These are phyloP conservation scores for Pestalotiopsis fici DNA, from an alignment of 2,329 filamentous ascomycete genomes.

Conservation along the genomic window DNA sequence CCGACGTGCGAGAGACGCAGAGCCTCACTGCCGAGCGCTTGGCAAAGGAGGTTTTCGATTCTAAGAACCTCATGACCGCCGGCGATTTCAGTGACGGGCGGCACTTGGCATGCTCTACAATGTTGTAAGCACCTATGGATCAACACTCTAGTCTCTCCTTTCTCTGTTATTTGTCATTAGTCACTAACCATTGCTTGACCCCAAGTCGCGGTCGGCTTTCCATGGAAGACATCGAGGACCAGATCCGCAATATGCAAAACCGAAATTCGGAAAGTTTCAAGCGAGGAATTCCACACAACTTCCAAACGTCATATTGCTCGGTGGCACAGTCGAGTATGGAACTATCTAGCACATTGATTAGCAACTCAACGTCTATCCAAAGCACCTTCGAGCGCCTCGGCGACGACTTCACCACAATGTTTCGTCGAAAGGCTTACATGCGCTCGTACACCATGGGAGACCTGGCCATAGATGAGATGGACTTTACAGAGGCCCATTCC, in stretches of 20 bases:
- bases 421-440: constrained; percentile 99
- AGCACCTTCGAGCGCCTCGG: constrained; percentile 99
- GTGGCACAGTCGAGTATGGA: constrained; percentile 96
- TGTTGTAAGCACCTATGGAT: constrained; percentile 67
- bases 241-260: constrained; percentile 99
- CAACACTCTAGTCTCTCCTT: background rate
- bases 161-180: background rate
- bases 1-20: constrained; percentile 90
- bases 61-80: constrained; percentile 99
- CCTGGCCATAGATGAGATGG: constrained; percentile 94
- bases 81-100: constrained; percentile 99
- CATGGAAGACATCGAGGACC: constrained; percentile 99
- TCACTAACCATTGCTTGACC: background rate
- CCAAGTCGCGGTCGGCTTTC: constrained; percentile 93
- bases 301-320: constrained; percentile 98
- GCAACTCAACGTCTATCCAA: constrained; percentile 99
- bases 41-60: constrained; percentile 99
- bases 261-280: constrained; percentile 99
- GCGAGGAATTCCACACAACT: constrained; percentile 99
- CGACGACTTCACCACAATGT: constrained; percentile 99
- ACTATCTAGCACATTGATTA: constrained; percentile 99
- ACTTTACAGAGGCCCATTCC: constrained; percentile 99
- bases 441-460: constrained; percentile 99
- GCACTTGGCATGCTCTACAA: constrained; percentile 98
- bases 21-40: constrained; percentile 96